These are phyloP conservation scores for Ophiostoma himal-ulmi DNA, from an alignment of 2,329 filamentous ascomycete genomes.

Conservation along the genomic window DNA sequence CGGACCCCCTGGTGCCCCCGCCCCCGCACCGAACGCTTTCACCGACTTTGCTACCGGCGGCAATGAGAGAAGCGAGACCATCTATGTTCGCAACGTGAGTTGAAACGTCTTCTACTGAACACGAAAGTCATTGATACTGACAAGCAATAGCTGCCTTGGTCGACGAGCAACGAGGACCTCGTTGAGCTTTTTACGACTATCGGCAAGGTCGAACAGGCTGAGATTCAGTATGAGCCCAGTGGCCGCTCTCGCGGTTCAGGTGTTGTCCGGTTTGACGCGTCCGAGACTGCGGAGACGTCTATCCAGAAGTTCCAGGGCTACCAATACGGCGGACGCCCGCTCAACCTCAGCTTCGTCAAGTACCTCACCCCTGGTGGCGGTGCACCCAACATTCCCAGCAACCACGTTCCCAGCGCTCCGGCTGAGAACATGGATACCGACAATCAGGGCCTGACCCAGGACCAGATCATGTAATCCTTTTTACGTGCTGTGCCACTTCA, in stretches of 20 bases:
- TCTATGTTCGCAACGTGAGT: conserved; percentile 95
- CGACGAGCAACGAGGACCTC: conserved; percentile 95
- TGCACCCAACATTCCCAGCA: conserved; percentile 29
- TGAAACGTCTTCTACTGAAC: not conserved
- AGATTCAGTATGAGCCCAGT: conserved; percentile 97
- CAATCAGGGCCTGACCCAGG: conserved; percentile 76
- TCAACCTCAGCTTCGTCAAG: conserved; percentile 90
- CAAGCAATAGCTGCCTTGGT: conserved; percentile 79
- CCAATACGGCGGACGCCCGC: conserved; percentile 89
- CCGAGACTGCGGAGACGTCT: conserved; percentile 81
- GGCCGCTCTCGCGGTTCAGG: conserved; percentile 91
- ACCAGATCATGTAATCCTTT: conserved; percentile 79
- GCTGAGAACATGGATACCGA: conserved; percentile 80
- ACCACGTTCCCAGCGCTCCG: conserved; percentile 1
- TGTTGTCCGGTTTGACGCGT: conserved; percentile 86
- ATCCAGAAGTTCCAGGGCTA: conserved; percentile 98
- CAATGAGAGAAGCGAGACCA: conserved; percentile 73
- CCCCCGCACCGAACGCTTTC: conserved; percentile 67
- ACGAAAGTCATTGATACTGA: conserved; percentile 28
- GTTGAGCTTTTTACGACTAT: conserved; percentile 97
- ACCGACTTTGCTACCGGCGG: conserved; percentile 87
- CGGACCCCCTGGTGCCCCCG: conserved; percentile 44
- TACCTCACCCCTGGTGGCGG: conserved; percentile 61
- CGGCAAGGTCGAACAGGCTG: conserved; percentile 95
- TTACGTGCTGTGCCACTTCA: not conserved